These are phyloP conservation scores for Chaetomium sp. DNA, from an alignment of 2,329 filamentous ascomycete genomes.

Conservation along the genomic window DNA sequence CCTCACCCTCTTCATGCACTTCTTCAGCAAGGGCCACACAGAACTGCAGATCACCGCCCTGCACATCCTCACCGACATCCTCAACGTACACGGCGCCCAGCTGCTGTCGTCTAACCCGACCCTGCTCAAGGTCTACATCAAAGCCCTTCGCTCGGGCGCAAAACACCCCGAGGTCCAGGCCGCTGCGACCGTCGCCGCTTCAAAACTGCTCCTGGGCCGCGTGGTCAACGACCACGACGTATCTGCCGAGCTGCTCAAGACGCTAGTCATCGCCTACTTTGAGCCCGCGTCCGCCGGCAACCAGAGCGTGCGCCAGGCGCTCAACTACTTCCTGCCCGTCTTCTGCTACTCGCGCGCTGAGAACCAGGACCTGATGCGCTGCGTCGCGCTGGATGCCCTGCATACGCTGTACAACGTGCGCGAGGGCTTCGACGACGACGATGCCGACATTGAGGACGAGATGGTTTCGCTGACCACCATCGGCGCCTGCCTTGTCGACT, in stretches of 20 bases:
- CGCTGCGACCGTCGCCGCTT: conserved; percentile 76
- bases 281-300: conserved; percentile 80
- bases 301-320: conserved; percentile 78
- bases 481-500: conserved; percentile 83
- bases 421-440: conserved; percentile 73
- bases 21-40: conserved; percentile 90
- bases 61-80: conserved; percentile 89
- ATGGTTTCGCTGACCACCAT: conserved; percentile 80
- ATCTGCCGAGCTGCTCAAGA: conserved; percentile 76
- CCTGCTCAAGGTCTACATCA: conserved; percentile 82
- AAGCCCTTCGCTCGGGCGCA: conserved; percentile 72
- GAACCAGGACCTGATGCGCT: conserved; percentile 81
- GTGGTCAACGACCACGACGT: conserved; percentile 71
- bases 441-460: conserved; percentile 71
- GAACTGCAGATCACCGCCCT: conserved; percentile 86
- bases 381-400: conserved; percentile 72
- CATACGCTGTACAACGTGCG: conserved; percentile 73
- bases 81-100: conserved; percentile 83
- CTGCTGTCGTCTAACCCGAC: conserved; percentile 68
- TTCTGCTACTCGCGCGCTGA: conserved; percentile 84
- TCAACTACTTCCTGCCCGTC: conserved; percentile 93
- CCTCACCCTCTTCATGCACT: conserved; percentile 89
- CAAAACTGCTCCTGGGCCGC: conserved; percentile 81
- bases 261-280: conserved; percentile 84
- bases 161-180: conserved; percentile 75